A percentile compares a stretch with the other conserved stretches of the same genome.
These are phyloP conservation scores for Asclepias syriaca DNA, from an alignment of 257 asterid genomes.

Conservation along the genomic window DNA sequence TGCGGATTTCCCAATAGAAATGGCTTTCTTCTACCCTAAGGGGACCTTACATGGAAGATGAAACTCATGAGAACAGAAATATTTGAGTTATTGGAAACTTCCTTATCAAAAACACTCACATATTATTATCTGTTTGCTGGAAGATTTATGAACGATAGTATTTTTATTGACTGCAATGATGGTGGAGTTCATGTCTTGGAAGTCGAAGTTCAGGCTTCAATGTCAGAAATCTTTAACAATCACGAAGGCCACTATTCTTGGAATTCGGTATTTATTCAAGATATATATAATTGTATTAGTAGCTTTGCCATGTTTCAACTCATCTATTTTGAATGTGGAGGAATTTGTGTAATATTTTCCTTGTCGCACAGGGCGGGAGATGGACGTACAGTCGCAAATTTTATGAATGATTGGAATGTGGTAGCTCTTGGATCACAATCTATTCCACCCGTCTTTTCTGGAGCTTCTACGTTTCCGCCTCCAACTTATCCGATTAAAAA, in stretches of 20 bases:
- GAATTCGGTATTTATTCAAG: background rate
- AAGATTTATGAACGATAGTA: background rate
- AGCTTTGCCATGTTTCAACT: too few relatives aligned
- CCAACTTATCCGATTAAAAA: too few relatives aligned
- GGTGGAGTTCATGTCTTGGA: background rate
- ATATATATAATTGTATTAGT: too few relatives aligned
- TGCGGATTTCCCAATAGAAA: background rate
- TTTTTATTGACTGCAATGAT: conserved; percentile 10
- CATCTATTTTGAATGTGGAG: too few relatives aligned
- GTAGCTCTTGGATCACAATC: too few relatives aligned
- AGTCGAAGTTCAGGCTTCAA: background rate
- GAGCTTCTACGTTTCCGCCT: too few relatives aligned
- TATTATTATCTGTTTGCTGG: conserved; percentile 16
- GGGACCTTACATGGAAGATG: background rate
- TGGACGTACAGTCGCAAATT: too few relatives aligned
- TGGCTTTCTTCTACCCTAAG: conserved; percentile 11
- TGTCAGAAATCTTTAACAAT: conserved; percentile 3
- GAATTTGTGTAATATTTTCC: too few relatives aligned
- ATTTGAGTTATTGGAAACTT: background rate
- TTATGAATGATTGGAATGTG: too few relatives aligned
- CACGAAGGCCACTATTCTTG: background rate
- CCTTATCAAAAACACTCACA: background rate
- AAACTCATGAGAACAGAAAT: background rate
- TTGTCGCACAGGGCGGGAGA: too few relatives aligned
- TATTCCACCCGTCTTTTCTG: too few relatives aligned